These are phyloP conservation scores for Verticillium zaregamsianum DNA, from an alignment of 2,329 filamentous ascomycete genomes.

Conservation along the genomic window DNA sequence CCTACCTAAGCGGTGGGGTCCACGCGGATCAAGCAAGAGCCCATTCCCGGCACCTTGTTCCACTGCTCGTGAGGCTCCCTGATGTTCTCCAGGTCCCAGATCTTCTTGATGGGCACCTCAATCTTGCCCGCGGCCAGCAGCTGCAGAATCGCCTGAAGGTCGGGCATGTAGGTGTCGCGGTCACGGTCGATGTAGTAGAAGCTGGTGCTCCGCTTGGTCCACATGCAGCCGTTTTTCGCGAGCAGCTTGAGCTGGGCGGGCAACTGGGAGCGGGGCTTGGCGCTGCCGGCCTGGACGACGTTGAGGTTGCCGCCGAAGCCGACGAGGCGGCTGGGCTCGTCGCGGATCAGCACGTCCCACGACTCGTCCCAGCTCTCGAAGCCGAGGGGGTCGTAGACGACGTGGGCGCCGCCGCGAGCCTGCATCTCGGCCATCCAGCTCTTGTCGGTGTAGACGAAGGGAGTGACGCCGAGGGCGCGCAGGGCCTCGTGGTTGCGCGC, in stretches of 20 bases:
- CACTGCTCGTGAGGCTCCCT: conserved; percentile 31
- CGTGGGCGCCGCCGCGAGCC: conserved; percentile 38
- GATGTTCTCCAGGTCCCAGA: conserved; percentile 36
- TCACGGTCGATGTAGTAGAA: conserved; percentile 33
- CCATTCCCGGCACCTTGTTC: conserved; percentile 7
- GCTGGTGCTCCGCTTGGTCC: conserved; percentile 15
- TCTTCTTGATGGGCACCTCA: conserved; percentile 29
- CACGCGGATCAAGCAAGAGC: not conserved
- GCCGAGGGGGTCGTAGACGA: conserved; percentile 44
- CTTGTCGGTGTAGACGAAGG: conserved; percentile 45
- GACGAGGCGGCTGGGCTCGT: conserved; percentile 32
- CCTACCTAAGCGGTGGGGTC: not conserved
- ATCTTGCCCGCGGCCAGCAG: conserved; percentile 27
- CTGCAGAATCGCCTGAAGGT: conserved; percentile 23
- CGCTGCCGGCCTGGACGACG: conserved; percentile 17
- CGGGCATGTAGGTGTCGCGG: conserved; percentile 23
- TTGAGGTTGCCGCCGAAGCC: conserved; percentile 32
- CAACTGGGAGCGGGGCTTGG: conserved; percentile 27
- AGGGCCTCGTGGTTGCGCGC: conserved; percentile 38
- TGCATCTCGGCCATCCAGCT: conserved; percentile 43
- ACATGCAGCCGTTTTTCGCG: conserved; percentile 14
- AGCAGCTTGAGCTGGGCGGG: conserved; percentile 29
- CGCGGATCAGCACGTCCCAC: conserved; percentile 34
- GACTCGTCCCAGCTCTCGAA: conserved; percentile 48
- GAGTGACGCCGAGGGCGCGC: conserved; percentile 30